Evolutionary conservation across 2,329 filamentous ascomycete genomes (phyloP).

Genomic region (Cordyceps pruinosa): DNA sequence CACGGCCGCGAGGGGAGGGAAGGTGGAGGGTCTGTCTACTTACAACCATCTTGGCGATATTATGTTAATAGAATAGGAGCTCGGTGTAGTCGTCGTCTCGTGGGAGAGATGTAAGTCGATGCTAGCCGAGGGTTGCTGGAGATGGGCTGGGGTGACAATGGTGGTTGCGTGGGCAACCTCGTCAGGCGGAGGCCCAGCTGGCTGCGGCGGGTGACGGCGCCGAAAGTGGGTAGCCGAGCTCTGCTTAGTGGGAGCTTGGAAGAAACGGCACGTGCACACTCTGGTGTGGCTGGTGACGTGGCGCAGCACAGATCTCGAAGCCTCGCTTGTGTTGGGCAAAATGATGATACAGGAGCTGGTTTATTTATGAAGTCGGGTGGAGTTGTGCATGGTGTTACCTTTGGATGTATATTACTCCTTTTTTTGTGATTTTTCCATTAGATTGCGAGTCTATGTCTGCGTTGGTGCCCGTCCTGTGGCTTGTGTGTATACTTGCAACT

Average conservation of each 20-base stretch:
- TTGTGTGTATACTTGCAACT: no score
- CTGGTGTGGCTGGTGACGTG: not conserved
- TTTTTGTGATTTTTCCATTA: no score
- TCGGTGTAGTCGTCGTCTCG: not conserved
- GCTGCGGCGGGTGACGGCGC: not conserved
- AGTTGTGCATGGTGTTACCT: no score
- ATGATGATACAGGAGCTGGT: no score
- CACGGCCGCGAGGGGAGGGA: not conserved
- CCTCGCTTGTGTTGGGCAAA: no score
- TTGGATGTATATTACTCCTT: no score
- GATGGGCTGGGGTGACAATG: slow-evolving; percentile 3
- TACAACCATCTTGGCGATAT: slow-evolving; percentile 4
- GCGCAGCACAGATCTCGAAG: not conserved
- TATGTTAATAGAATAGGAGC: not conserved
- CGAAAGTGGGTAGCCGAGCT: slow-evolving; percentile 1
- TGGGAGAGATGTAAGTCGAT: not conserved
- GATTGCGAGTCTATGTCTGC: no score
- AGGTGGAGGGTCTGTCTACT: not conserved
- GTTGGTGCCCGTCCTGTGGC: no score
- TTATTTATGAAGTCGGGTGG: no score
- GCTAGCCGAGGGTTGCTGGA: not conserved
- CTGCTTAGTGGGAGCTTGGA: not conserved
- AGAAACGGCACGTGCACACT: not conserved
- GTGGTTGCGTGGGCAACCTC: slow-evolving; percentile 13
- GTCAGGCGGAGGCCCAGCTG: not conserved